These are phyloP conservation scores for Fusarium continuum DNA, from an alignment of 2,329 filamentous ascomycete species.

Conservation along the genomic window DNA sequence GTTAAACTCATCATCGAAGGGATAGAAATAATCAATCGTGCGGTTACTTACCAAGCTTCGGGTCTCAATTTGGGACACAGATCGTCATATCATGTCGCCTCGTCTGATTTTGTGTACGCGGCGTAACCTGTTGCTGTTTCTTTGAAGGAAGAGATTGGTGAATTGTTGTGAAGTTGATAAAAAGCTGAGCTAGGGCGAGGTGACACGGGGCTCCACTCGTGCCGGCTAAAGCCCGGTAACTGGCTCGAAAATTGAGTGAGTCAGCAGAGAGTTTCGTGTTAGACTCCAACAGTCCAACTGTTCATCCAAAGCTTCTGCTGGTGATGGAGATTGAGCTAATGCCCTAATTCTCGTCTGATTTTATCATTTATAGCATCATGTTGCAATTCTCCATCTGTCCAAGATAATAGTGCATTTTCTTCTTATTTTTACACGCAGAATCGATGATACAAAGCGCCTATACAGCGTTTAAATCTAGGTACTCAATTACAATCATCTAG, in stretches of 20 bases:
- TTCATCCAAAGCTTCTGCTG: too few species aligned
- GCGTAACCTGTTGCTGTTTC: conserved; percentile 6
- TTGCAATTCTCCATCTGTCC: background rate
- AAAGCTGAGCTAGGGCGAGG: conserved; percentile 27
- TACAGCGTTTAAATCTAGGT: too few species aligned
- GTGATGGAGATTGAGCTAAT: too few species aligned
- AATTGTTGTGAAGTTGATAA: conserved; percentile 21
- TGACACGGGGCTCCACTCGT: background rate
- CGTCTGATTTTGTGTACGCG: background rate
- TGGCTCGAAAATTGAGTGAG: background rate
- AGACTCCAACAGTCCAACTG: too few species aligned
- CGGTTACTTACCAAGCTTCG: conserved; percentile 38
- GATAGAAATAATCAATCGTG: background rate
- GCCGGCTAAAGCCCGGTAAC: conserved; percentile 30
- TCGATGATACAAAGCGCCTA: background rate
- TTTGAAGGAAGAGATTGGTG: conserved; percentile 16
- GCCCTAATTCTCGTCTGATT: background rate
- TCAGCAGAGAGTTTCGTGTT: too few species aligned
- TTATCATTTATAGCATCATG: background rate
- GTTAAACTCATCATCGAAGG: conserved; percentile 57
- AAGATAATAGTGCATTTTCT: background rate
- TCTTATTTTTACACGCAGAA: too few species aligned
- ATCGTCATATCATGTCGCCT: conserved; percentile 19
- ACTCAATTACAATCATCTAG: too few species aligned
- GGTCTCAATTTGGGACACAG: background rate